phyloP scores from a whole-genome alignment of 306 rosid genomes.

The Vicia sativa region DNA sequence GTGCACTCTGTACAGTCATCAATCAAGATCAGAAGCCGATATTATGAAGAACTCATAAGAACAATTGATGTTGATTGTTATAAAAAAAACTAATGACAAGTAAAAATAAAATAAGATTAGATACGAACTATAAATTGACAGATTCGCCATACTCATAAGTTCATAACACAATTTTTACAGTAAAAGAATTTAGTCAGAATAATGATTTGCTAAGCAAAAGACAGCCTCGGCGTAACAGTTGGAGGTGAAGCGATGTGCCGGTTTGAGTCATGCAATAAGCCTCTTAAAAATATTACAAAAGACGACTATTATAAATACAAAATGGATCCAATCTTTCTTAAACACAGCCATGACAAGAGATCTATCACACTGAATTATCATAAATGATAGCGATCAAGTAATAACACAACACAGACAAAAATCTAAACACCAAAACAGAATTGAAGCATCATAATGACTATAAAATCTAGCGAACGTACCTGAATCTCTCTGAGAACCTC shows the following conservation, averaged over 20 bases:
- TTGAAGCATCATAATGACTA: neutral
- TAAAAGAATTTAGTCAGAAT: too few species aligned
- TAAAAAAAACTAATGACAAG: neutral
- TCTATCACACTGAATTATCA: neutral
- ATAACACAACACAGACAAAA: neutral
- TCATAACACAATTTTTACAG: too few species aligned
- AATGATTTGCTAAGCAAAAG: too few species aligned
- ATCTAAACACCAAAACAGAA: neutral
- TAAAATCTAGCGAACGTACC: constrained; percentile 44
- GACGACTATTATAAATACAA: neutral
- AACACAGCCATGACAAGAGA: neutral
- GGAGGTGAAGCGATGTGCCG: neutral
- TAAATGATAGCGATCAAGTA: neutral
- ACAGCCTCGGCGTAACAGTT: neutral
- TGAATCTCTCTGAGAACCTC: constrained; percentile 72
- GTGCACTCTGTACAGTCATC: constrained; percentile 56
- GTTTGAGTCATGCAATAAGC: neutral
- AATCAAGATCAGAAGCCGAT: neutral
- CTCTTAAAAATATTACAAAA: neutral
- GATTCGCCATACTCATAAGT: neutral
- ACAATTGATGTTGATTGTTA: neutral
- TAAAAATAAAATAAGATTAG: neutral
- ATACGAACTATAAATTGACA: neutral
- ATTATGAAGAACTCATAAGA: neutral
- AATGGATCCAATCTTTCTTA: neutral